Base-by-base conservation (phyloP, 371 early-diverging fungal species). In the Apophysomyces sp. region DNA sequence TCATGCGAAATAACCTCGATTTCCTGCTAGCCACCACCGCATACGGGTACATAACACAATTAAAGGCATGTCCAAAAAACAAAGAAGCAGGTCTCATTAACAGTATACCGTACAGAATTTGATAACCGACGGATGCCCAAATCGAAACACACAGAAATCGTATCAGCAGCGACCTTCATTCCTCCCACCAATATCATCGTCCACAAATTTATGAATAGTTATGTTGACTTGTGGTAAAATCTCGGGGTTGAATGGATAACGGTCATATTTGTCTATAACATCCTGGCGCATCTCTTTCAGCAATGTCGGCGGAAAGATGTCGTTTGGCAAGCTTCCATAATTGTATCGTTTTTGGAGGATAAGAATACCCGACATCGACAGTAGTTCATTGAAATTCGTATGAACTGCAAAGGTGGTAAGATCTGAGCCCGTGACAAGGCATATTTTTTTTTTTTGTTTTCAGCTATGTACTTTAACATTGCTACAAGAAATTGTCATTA, bases 301-400 rank as follows among this genome's bases (percentile, higher is more conserved):
- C 26, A 58, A 29, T 24, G 58, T 58, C 7, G 53, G 54, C 29
- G 53, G 52, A 52, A 60, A 60, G 36, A 53, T 60, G 30, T 37
- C 21, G 27, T 36, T 39, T 28, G 60, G 53, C 27, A 60, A 27
- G 51, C 53, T 60, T 60, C 39, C 52, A 29, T 53, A 60, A 36
- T 56, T 31, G 21, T 62, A 62, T 62, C 52, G 32, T 34, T 57
- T 62, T 56, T 62, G 62, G 51, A 62, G 57, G 30, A 52, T 57
- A 27, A 62, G 63, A 28, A 57, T 29, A 57, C 63, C 57, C 27
- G 57, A 52, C 52, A 57, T 62, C 16, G 62, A 62, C 29, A 65
- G 56, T 59, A 55, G 60, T 39, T 60, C 56, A 37, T 60, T 65
- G 44, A 64, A 64, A 3, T 58, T 55, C 41, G 29, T 64, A 15